phyloP scores from a whole-genome alignment of 1,139 yeast species.

The Lodderomyces metapsilosis region DNA sequence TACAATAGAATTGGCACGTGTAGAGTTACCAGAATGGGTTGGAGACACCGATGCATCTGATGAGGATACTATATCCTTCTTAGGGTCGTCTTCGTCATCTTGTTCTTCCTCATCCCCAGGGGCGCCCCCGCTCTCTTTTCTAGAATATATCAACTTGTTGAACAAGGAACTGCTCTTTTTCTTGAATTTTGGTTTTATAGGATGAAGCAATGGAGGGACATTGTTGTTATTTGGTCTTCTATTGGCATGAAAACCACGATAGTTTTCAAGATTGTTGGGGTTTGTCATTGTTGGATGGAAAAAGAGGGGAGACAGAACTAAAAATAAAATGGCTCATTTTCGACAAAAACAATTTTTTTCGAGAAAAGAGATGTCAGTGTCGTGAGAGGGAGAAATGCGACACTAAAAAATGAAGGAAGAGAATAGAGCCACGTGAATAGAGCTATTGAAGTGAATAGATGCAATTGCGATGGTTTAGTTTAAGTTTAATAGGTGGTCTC shows the following conservation, averaged over 20 bases:
- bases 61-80: neutral
- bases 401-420: no score
- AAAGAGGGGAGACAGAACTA: neutral
- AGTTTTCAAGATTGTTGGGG: conserved; percentile 23
- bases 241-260: conserved; percentile 51
- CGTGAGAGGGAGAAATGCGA: neutral
- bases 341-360: neutral
- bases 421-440: no score
- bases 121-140: conserved; percentile 40
- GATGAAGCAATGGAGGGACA: conserved; percentile 50
- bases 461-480: no score
- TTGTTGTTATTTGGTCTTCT: conserved; percentile 30
- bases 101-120: conserved; percentile 6
- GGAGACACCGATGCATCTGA: conserved; percentile 8
- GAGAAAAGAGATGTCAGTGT: neutral
- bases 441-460: no score
- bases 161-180: conserved; percentile 44
- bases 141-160: conserved; percentile 48
- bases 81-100: neutral
- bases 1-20: conserved; percentile 8
- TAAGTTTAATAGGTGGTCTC: no score
- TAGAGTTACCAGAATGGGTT: conserved; percentile 1
- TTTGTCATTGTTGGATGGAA: neutral
- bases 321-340: no score
- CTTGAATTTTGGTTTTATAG: conserved; percentile 49